Evolutionary conservation across 2,329 filamentous ascomycete genomes (phyloP), one percentile per base, ranked within the genome.

Genomic region (Juglanconis juglandina): DNA sequence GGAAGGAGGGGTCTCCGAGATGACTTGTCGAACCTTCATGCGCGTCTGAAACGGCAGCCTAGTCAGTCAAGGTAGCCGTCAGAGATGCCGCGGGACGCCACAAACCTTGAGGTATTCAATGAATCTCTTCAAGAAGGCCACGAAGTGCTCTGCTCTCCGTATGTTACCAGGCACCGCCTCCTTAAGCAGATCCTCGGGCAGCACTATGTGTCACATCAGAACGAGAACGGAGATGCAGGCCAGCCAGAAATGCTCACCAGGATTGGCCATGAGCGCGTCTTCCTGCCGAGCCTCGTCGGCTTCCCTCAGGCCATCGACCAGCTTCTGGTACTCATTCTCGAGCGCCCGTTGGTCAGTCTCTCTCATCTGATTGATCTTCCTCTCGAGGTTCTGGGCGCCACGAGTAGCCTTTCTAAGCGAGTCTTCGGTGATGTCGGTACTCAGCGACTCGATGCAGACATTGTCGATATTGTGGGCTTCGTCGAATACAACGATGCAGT

Each of bases 401-500:
- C 92, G 84, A 1, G 92, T 93, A 24, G 95, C 95, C 76, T 92
- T 96, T 30, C 93, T 86, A 56, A 99, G 75, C 0, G 94, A 97
- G 67, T 98, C 95, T 71, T 99, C 93, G 0, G 94, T 98, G 60
- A 99, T 85, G 69, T 99, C 95, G 47, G 96, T 98, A 70, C 95
- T 99, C 11, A 98, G 79, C 2, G 95, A 94, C 71, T 99, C 95
- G 66, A 99, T 99, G 73, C 96, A 99, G 61, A 99, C 95, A 71
- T 99, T 99, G 81, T 99, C 95, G 68, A 99, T 99, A 71, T 99
- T 99, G 78, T 99, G 95, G 13, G 95, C 95, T 75, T 99, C 95
- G 70, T 99, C 95, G 66, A 99, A 99, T 3, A 99, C 95, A 24
- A 99, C 91, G 56, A 99, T 99, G 73, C 93, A 97, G 73, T 99